Evolutionary conservation across 2,329 filamentous ascomycete species (phyloP).

Genomic region (Diaporthe sp.): DNA sequence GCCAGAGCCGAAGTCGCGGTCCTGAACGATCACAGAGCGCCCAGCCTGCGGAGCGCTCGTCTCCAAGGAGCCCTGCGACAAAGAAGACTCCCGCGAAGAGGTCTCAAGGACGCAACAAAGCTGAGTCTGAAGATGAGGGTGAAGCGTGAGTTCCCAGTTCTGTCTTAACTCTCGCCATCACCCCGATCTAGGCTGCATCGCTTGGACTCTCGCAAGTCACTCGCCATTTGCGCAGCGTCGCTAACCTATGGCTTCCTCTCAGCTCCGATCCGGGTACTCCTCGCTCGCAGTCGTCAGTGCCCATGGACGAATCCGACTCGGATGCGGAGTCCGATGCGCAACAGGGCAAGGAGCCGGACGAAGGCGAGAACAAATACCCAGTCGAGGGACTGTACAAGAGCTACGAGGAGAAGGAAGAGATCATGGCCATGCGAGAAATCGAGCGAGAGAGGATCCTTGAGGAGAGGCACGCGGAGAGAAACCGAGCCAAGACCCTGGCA

Average conservation of each 20-base stretch:
- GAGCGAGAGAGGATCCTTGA: slow-evolving; percentile 89
- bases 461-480: slow-evolving; percentile 84
- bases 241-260: slow-evolving; percentile 38
- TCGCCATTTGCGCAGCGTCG: slow-evolving; percentile 1
- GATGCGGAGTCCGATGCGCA: slow-evolving; percentile 70
- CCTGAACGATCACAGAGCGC: slow-evolving; percentile 53
- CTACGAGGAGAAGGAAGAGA: slow-evolving; percentile 79
- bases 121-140: slow-evolving; percentile 80
- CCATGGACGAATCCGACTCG: slow-evolving; percentile 93
- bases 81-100: slow-evolving; percentile 59
- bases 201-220: not conserved
- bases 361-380: slow-evolving; percentile 79
- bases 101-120: slow-evolving; percentile 64
- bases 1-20: slow-evolving; percentile 22
- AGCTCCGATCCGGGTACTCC: slow-evolving; percentile 57
- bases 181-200: slow-evolving; percentile 21
- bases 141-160: slow-evolving; percentile 77
- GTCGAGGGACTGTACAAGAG: slow-evolving; percentile 89
- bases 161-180: slow-evolving; percentile 35
- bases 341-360: slow-evolving; percentile 60
- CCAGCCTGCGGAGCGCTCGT: slow-evolving; percentile 30
- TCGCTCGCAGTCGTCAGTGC: slow-evolving; percentile 83
- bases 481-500: slow-evolving; percentile 84
- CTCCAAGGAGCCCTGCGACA: slow-evolving; percentile 49
- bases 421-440: slow-evolving; percentile 90